phyloP scores from a whole-genome alignment of 495 filamentous ascomycete species.

The Chaetomidium leptoderma region DNA sequence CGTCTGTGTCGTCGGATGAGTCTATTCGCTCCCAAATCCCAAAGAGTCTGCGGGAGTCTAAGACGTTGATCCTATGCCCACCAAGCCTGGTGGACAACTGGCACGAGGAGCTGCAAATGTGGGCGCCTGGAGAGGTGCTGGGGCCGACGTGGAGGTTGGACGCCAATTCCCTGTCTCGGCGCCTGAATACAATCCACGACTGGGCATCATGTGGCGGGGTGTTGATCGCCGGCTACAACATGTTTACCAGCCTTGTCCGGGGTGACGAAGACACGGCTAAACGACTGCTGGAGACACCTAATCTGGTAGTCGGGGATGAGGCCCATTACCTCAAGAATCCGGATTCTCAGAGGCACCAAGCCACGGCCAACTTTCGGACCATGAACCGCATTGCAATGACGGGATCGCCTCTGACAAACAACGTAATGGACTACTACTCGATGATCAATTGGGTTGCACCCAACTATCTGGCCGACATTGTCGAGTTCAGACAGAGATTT shows the following conservation, averaged over 20 bases:
- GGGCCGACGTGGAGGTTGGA: conserved; percentile 52
- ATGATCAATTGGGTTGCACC: conserved; percentile 89
- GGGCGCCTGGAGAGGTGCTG: conserved; percentile 55
- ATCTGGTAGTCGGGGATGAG: conserved; percentile 82
- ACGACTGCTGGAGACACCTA: conserved; percentile 56
- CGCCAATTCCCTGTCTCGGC: conserved; percentile 27
- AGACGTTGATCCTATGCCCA: conserved; percentile 72
- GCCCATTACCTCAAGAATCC: conserved; percentile 75
- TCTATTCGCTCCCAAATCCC: conserved; percentile 64
- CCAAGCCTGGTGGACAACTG: conserved; percentile 75
- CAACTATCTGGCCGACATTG: conserved; percentile 61
- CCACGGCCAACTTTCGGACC: conserved; percentile 56
- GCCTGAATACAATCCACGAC: conserved; percentile 41
- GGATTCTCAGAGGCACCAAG: conserved; percentile 45
- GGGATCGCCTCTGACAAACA: conserved; percentile 81
- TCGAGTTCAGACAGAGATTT: conserved; percentile 65
- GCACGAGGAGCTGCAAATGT: conserved; percentile 68
- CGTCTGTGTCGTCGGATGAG: conserved; percentile 55
- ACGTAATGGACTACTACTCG: conserved; percentile 72
- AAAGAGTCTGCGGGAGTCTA: conserved; percentile 51
- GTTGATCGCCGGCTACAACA: conserved; percentile 66
- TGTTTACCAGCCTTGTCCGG: conserved; percentile 48
- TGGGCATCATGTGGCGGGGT: conserved; percentile 70
- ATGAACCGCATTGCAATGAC: conserved; percentile 78
- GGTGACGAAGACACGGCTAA: conserved; percentile 31